A percentile compares a stretch with the other conserved stretches of the same genome.
Evolutionary conservation across 768 basidiomycete species (phyloP).

Genomic region (Termitomyces sp.): DNA sequence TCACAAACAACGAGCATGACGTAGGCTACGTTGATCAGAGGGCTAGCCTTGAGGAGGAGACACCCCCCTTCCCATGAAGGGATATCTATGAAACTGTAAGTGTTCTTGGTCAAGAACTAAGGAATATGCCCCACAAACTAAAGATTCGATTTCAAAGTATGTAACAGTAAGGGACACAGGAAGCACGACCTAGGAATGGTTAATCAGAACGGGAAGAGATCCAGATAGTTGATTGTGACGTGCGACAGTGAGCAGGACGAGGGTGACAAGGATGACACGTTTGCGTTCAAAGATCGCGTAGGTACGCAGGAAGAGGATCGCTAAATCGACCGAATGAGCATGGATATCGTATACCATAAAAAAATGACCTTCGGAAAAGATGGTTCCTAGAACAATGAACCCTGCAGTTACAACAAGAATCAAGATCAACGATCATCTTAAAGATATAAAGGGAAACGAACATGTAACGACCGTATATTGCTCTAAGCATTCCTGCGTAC

Average conservation of each 20-base stretch:
- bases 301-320: constrained; percentile 35
- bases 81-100: neutral
- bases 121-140: constrained; percentile 22
- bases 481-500: constrained; percentile 17
- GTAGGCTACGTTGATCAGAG: constrained; percentile 33
- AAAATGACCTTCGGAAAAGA: constrained; percentile 29
- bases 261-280: constrained; percentile 24
- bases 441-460: constrained; percentile 8
- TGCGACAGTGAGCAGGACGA: constrained; percentile 21
- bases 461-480: constrained; percentile 26
- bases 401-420: constrained; percentile 6
- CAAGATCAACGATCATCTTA: neutral
- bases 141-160: constrained; percentile 25
- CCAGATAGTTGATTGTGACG: constrained; percentile 1
- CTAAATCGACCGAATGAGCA: constrained; percentile 12
- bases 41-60: constrained; percentile 23
- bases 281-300: constrained; percentile 39
- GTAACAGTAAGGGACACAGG: constrained; percentile 25
- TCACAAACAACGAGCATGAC: constrained; percentile 31
- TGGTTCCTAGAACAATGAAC: constrained; percentile 29
- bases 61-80: constrained; percentile 21
- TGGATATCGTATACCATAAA: neutral
- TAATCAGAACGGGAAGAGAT: neutral
- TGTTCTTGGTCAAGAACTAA: too few species aligned
- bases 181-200: constrained; percentile 21